phyloP scores from a whole-genome alignment of 805 yeast species.

The Cyberlindnera sargentensis region DNA sequence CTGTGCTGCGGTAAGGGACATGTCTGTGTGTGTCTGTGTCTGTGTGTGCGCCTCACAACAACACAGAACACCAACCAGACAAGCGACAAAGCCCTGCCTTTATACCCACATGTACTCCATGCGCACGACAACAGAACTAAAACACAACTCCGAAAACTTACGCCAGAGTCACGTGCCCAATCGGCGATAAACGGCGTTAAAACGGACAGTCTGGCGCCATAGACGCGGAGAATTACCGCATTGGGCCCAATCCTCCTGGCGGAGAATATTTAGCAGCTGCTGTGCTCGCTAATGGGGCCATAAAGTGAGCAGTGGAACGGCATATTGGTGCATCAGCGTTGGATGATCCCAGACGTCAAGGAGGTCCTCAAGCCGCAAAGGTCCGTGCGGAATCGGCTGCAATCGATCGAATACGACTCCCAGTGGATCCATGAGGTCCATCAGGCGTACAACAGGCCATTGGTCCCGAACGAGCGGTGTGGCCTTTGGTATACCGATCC shows the following conservation, averaged over 20 bases:
- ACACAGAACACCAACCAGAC: background rate
- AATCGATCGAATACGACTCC: constrained; percentile 63
- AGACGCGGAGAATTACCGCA: too few relatives aligned
- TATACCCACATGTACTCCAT: too few relatives aligned
- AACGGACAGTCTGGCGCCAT: too few relatives aligned
- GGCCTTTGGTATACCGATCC: constrained; percentile 79
- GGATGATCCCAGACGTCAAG: background rate
- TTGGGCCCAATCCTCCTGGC: too few relatives aligned
- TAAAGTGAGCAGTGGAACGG: too few relatives aligned
- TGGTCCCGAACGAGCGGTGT: constrained; percentile 75
- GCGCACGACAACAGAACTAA: too few relatives aligned
- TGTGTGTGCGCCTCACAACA: background rate
- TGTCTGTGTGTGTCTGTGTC: background rate
- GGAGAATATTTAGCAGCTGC: too few relatives aligned
- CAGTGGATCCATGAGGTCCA: constrained; percentile 39
- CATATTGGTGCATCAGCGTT: background rate
- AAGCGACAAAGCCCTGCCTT: too few relatives aligned
- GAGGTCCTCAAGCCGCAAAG: constrained; percentile 18
- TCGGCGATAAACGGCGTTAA: too few relatives aligned
- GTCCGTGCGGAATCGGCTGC: constrained; percentile 53
- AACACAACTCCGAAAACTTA: too few relatives aligned
- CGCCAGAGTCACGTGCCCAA: too few relatives aligned
- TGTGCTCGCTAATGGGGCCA: too few relatives aligned
- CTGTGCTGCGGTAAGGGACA: constrained; percentile 26
- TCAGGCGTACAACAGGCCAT: constrained; percentile 31